Evolutionary conservation across 2,329 filamentous ascomycete genomes (phyloP).

Genomic region (Cordyceps javanica): DNA sequence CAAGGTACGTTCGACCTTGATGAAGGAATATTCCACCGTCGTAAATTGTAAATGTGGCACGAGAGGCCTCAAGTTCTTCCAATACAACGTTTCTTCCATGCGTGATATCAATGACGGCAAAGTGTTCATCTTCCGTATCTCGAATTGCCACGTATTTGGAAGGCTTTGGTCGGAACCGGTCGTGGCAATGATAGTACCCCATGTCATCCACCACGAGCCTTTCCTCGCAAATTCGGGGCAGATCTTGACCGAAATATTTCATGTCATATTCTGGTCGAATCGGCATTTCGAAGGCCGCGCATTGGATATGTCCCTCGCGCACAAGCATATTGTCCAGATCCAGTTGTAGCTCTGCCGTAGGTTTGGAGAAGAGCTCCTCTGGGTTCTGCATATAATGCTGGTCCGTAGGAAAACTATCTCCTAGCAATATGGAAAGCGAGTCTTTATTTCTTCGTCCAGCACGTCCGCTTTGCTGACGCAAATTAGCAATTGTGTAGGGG

Average conservation of each 20-base stretch:
- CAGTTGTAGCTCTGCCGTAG: conserved; percentile 82
- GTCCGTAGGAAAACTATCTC: conserved; percentile 83
- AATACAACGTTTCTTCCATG: conserved; percentile 77
- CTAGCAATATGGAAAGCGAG: conserved; percentile 82
- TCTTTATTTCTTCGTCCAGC: conserved; percentile 91
- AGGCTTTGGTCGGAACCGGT: conserved; percentile 78
- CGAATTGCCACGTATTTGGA: conserved; percentile 81
- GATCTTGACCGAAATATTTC: conserved; percentile 70
- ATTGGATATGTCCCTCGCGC: conserved; percentile 90
- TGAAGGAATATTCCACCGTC: conserved; percentile 96
- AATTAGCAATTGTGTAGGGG: conserved; percentile 89
- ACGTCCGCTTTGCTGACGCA: conserved; percentile 89
- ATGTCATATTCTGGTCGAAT: conserved; percentile 71
- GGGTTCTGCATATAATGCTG: conserved; percentile 98
- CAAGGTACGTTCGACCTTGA: conserved; percentile 87
- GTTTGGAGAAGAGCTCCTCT: conserved; percentile 85
- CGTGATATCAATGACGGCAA: conserved; percentile 86
- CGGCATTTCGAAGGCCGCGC: conserved; percentile 91
- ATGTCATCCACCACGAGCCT: conserved; percentile 66
- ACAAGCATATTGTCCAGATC: conserved; percentile 90
- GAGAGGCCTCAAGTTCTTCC: conserved; percentile 90
- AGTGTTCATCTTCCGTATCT: conserved; percentile 83
- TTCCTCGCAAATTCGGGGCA: conserved; percentile 65
- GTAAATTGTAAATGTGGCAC: conserved; percentile 94
- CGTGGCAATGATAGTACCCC: conserved; percentile 86